Percentiles rank a stretch among this genome's conserved stretches.
Evolutionary conservation across 345 rosid genomes (phyloP).

Genomic region (Schrenkiella parvula): DNA sequence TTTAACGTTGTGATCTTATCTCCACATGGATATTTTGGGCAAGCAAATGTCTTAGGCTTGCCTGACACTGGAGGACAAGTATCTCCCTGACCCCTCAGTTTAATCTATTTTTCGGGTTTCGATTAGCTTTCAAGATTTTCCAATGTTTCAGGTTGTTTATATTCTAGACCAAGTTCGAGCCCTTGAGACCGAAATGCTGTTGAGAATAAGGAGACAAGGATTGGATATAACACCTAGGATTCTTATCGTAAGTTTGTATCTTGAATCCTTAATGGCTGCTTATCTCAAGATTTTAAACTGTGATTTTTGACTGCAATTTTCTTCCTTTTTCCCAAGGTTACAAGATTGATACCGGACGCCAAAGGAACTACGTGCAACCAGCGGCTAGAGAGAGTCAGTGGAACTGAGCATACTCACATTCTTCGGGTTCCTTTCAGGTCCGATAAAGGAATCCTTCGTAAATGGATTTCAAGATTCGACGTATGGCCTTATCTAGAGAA

Average conservation of each 20-base stretch:
- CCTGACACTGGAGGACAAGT: conserved; percentile 99
- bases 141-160: conserved; percentile 66
- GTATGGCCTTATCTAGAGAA: conserved; percentile 97
- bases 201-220: conserved; percentile 83
- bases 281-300: background rate
- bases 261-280: background rate
- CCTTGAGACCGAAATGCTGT: conserved; percentile 82
- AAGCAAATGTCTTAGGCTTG: conserved; percentile 98
- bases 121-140: background rate
- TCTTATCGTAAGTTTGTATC: conserved; percentile 62
- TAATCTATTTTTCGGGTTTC: background rate
- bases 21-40: conserved; percentile 96
- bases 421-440: conserved; percentile 93
- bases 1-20: conserved; percentile 94
- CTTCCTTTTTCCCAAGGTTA: conserved; percentile 46
- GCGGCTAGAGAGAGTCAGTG: conserved; percentile 85
- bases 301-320: conserved; percentile 5
- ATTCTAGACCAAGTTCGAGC: conserved; percentile 99
- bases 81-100: background rate
- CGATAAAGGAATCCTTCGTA: conserved; percentile 76
- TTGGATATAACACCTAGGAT: conserved; percentile 77
- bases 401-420: conserved; percentile 81
- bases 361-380: conserved; percentile 96
- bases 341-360: conserved; percentile 89
- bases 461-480: conserved; percentile 98